Evolutionary conservation across 2,329 filamentous ascomycete genomes (phyloP).

Genomic region (Colletotrichum sansevieriae): DNA sequence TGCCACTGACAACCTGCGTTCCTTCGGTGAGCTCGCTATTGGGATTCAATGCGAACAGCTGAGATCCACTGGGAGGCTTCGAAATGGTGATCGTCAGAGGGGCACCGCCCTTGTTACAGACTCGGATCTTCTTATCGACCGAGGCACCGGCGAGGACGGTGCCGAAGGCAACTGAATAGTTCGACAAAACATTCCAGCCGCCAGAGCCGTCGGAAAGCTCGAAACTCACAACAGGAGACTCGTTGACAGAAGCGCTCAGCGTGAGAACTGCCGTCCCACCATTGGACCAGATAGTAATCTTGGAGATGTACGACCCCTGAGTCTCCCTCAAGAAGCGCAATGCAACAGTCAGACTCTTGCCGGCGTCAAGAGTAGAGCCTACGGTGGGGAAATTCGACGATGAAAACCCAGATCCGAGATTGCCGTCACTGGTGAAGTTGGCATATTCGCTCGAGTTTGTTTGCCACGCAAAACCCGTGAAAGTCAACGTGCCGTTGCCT

Average conservation of each 20-base stretch:
- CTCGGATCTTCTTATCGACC: constrained; percentile 48
- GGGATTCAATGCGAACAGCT: constrained; percentile 51
- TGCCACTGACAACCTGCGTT: constrained; percentile 48
- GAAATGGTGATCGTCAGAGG: constrained; percentile 53
- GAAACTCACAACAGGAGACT: constrained; percentile 51
- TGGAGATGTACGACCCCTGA: constrained; percentile 50
- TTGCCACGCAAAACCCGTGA: constrained; percentile 53
- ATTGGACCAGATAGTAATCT: constrained; percentile 53
- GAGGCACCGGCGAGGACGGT: constrained; percentile 49
- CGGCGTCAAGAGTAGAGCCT: constrained; percentile 48
- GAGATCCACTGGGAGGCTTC: constrained; percentile 51
- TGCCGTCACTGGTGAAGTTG: constrained; percentile 49
- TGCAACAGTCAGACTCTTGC: constrained; percentile 48
- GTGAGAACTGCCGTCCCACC: constrained; percentile 51
- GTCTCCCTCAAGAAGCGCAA: constrained; percentile 51
- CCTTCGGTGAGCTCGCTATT: constrained; percentile 51
- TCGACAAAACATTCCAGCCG: constrained; percentile 45
- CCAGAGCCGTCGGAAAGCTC: constrained; percentile 52
- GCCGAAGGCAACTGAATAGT: constrained; percentile 49
- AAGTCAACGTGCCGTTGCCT: constrained; percentile 52
- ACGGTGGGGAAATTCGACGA: constrained; percentile 49
- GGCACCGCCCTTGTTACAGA: constrained; percentile 55
- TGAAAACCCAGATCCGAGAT: constrained; percentile 50
- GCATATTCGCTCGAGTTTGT: constrained; percentile 46
- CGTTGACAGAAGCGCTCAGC: constrained; percentile 51